A percentile compares a stretch with the other conserved stretches of the same genome.
These are phyloP conservation scores for Acorus gramineus DNA, from an alignment of 106 monocot species.

Conservation along the genomic window DNA sequence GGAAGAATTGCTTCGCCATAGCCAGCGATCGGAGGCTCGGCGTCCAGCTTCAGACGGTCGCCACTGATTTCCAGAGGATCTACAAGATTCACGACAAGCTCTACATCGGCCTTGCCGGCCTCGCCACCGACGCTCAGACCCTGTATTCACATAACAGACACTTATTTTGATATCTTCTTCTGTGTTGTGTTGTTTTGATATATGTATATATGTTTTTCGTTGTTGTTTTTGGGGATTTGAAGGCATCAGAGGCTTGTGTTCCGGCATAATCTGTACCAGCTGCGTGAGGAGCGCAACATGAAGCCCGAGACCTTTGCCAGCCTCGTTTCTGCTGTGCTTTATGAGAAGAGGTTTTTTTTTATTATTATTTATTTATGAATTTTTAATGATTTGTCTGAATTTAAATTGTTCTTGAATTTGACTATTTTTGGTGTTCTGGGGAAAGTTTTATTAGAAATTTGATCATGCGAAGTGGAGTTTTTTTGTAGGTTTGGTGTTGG, in stretches of 20 bases:
- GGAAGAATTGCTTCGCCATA: conserved; percentile 17
- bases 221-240: background rate
- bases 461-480: too few species aligned
- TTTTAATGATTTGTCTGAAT: too few species aligned
- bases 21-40: conserved; percentile 20
- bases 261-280: background rate
- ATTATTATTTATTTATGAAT: too few species aligned
- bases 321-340: background rate
- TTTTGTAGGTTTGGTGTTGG: too few species aligned
- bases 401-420: too few species aligned
- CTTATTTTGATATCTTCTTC: too few species aligned
- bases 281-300: background rate
- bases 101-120: conserved; percentile 16
- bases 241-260: background rate
- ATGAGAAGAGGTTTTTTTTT: background rate
- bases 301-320: background rate
- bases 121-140: conserved; percentile 17
- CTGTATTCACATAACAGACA: background rate
- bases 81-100: conserved; percentile 19
- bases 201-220: too few species aligned
- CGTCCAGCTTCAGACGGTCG: conserved; percentile 12
- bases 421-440: too few species aligned
- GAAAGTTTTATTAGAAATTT: too few species aligned
- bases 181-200: too few species aligned
- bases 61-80: conserved; percentile 17